phyloP scores from a whole-genome alignment of 345 rosid species.

The Draba incana region DNA sequence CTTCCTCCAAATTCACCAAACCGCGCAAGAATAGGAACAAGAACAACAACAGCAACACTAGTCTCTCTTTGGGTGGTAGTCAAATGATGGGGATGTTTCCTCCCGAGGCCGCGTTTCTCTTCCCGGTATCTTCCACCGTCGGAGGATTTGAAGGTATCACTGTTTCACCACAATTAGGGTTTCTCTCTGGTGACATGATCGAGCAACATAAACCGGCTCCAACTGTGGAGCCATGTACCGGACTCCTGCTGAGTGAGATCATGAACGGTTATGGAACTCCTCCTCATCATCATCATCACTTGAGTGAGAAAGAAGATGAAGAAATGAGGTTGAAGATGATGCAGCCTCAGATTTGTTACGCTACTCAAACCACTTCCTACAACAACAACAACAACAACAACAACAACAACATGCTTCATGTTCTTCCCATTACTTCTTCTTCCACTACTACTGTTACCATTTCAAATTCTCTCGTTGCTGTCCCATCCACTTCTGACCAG shows the following conservation, averaged over 20 bases:
- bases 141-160: conserved; percentile 41
- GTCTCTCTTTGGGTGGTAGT: conserved; percentile 39
- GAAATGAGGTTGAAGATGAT: conserved; percentile 50
- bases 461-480: conserved; percentile 39
- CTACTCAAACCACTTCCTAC: conserved; percentile 35
- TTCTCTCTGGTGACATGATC: conserved; percentile 37
- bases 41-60: conserved; percentile 51
- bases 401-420: conserved; percentile 42
- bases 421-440: conserved; percentile 34
- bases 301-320: conserved; percentile 44
- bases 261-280: conserved; percentile 44
- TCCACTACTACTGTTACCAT: conserved; percentile 35
- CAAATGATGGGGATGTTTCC: conserved; percentile 49
- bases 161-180: conserved; percentile 42
- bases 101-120: conserved; percentile 55
- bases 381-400: conserved; percentile 40
- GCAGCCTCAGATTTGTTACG: conserved; percentile 41
- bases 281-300: conserved; percentile 33
- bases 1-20: conserved; percentile 65
- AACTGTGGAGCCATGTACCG: conserved; percentile 57
- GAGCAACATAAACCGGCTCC: conserved; percentile 36
- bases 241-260: conserved; percentile 59
- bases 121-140: conserved; percentile 47
- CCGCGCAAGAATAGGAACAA: conserved; percentile 44
- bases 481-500: conserved; percentile 47